A percentile compares a stretch with the other conserved stretches of the same genome.
Evolutionary conservation across 148 eudicot species (phyloP).

Genomic region (Linanthus parryae): DNA sequence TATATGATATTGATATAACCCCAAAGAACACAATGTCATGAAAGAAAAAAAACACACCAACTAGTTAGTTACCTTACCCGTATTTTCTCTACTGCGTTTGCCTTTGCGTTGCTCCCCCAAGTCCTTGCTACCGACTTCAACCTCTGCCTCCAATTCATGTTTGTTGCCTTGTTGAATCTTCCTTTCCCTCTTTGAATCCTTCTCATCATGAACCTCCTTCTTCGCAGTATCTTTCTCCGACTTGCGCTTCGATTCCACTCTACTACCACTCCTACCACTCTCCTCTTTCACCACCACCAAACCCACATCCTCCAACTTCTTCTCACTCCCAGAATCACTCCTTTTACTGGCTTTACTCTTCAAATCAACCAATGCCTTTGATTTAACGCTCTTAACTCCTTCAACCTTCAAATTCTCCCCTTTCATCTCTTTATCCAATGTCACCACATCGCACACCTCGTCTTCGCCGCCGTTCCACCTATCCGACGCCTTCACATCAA

Average conservation of each 20-base stretch:
- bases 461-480: slow-evolving; percentile 68
- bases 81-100: slow-evolving; percentile 45
- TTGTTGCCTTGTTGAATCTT: slow-evolving; percentile 36
- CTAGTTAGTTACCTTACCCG: slow-evolving; percentile 85
- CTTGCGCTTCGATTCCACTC: slow-evolving; percentile 56
- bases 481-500: slow-evolving; percentile 34
- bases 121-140: slow-evolving; percentile 31
- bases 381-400: slow-evolving; percentile 12
- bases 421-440: slow-evolving; percentile 28
- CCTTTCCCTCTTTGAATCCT: slow-evolving; percentile 44
- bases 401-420: slow-evolving; percentile 20
- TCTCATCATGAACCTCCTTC: slow-evolving; percentile 42
- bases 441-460: slow-evolving; percentile 20
- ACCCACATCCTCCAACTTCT: slow-evolving; percentile 26
- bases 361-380: slow-evolving; percentile 34
- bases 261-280: slow-evolving; percentile 43
- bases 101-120: slow-evolving; percentile 40
- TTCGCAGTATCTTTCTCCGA: slow-evolving; percentile 44
- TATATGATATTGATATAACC: too few species aligned
- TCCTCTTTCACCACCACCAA: slow-evolving; percentile 35
- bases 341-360: slow-evolving; percentile 59
- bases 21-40: too few species aligned
- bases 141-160: slow-evolving; percentile 28
- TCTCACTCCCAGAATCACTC: slow-evolving; percentile 31
- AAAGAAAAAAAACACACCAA: too few species aligned